Evolutionary conservation across 345 rosid species (phyloP), one percentile per base, ranked within the genome.

Genomic region (Lagerstroemia speciosa): DNA sequence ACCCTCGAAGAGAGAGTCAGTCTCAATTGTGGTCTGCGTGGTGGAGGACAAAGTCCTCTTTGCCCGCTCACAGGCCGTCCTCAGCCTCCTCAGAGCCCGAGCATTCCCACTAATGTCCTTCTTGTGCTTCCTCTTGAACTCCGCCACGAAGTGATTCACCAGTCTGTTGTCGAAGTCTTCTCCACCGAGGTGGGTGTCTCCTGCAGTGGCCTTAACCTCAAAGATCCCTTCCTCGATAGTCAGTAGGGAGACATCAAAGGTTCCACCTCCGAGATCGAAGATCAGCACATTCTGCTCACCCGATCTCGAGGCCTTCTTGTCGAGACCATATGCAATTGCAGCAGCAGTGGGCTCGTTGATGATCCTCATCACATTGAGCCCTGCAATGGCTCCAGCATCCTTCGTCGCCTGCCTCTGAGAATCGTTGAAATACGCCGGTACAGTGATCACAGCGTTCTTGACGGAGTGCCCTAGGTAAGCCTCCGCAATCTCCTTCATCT

Each of bases 351-450:
- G 80, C 45, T 73, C 80, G 9, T 73, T 73, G 66, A 77, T 77
- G 62, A 77, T 77, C 55, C 79, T 62, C 68, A 77, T 27, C 6
- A 77, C 77, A 24, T 77, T 77, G 50, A 82, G 79, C 26, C 84
- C 86, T 0, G 88, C 78, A 0, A 82, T 84, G 22, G 74, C 76
- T 8, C 88, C 83, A 0, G 86, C 84, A 33, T 84, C 86, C 74
- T 84, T 84, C 8, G 81, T 84, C 0, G 86, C 86, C 68, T 82
- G 84, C 62, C 88, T 74, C 46, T 84, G 82, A 0, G 85, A 83
- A 69, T 84, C 86, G 60, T 80, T 77, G 70, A 83, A 83, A 67
- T 83, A 83, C 32, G 82, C 84, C 26, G 76, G 76, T 14, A 77
- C 74, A 15, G 80, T 77, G 32, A 77, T 40, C 38, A 77, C 77